Evolutionary conservation across 1,284 basidiomycete genomes (phyloP), one percentile per base, ranked within the genome.

Genomic region (Sporisorium reilianum): DNA sequence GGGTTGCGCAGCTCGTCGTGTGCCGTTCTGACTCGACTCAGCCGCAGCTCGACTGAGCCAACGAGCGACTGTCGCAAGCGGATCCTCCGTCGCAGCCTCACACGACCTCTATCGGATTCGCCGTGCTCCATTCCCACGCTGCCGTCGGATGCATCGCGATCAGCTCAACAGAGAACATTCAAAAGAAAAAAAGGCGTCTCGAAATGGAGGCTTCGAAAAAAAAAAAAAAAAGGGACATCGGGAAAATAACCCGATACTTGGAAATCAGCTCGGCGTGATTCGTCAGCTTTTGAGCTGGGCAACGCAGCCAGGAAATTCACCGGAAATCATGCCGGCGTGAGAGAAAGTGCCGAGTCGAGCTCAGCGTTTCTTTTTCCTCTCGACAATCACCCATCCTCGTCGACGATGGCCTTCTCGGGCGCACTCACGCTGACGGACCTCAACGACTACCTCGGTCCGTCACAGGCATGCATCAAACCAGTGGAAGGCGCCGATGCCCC

Each of bases 391-490:
- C 32, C 18, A 23, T 28, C 55, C 2, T 30, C 51, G 36, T 18
- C 49, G 46, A 55, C 18, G 53, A 95, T 95, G 93, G 89, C 91
- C n/a, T 95, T 95, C 86, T 94, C 93, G 79, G 93, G 93, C 73
- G 93, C 93, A 36, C 86, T 96, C 46, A 80, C 81, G 0, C 86
- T 97, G 38, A 95, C 94, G 20, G 96, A 99, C 85, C 89, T 99
- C 48, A 98, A 98, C 85, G 97, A 99, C 87, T 99, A 96, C 85
- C 93, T 99, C 52, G 94, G 94, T 0, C 97, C 97, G 3, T 93
- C 95, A 1, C 96, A 98, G 87, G 92, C 93, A 44, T 99, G 97
- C 86, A 98, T 99, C 86, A 98, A 98, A 83, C 96, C 97, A 2
- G 94, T 98, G 23, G 85, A 87, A 63, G 64, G 64, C 5, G 45